Conservation (phyloP, 2,329 filamentous ascomycete species). For the Colletotrichum liriopes region DNA sequence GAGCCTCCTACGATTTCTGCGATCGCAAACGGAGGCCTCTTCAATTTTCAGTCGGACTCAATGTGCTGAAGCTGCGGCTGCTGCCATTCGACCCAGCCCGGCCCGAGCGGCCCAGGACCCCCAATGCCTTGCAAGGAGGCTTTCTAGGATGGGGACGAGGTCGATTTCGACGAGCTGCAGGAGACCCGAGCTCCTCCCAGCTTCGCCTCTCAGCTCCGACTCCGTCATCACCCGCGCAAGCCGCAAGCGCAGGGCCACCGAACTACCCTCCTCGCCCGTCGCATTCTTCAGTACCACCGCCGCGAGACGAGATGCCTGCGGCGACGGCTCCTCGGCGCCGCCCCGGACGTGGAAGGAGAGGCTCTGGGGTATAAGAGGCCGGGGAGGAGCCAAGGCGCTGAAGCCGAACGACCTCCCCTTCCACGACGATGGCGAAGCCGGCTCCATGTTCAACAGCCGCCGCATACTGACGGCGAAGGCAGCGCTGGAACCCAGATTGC, state of each 20-base stretch:
- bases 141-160: conserved; percentile 45
- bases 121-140: conserved; percentile 25
- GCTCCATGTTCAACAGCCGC: conserved; percentile 78
- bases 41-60: conserved; percentile 65
- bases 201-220: conserved; percentile 50
- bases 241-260: conserved; percentile 19
- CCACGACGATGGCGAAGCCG: conserved; percentile 71
- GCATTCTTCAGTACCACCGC: conserved; percentile 52
- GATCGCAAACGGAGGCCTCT: conserved; percentile 76
- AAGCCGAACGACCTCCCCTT: conserved; percentile 73
- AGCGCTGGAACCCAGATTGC: conserved; percentile 85
- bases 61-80: conserved; percentile 25
- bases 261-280: neutral
- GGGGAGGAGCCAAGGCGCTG: conserved; percentile 58
- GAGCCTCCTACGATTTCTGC: conserved; percentile 80
- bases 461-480: conserved; percentile 82
- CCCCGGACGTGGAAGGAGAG: conserved; percentile 64
- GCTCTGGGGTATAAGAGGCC: conserved; percentile 61
- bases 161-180: conserved; percentile 41
- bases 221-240: conserved; percentile 34
- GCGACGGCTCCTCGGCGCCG: conserved; percentile 47
- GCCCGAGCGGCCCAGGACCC: conserved; percentile 22
- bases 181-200: conserved; percentile 46
- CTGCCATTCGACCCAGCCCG: conserved; percentile 10
- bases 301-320: conserved; percentile 46